Evolutionary conservation across 2,329 filamentous ascomycete genomes (phyloP).

Genomic region (Aotearoamyces nothofagi): DNA sequence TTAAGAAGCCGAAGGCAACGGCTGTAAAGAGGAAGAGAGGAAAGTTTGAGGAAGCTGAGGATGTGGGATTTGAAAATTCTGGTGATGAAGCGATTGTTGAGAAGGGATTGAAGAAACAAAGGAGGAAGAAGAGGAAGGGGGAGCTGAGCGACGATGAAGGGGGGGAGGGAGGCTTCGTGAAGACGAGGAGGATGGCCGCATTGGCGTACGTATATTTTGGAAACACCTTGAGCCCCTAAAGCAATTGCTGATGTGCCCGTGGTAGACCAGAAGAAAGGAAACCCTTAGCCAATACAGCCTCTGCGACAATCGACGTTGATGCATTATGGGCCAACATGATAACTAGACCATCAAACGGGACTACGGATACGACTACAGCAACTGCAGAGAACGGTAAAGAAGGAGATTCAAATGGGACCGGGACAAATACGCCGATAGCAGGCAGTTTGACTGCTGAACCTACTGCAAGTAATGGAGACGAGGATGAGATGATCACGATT

Average conservation of each 20-base stretch:
- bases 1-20: conserved; percentile 10
- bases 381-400: too few relatives aligned
- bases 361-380: too few relatives aligned
- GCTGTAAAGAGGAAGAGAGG: conserved; percentile 21
- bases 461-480: conserved; percentile 9
- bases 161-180: conserved; percentile 50
- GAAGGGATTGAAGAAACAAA: conserved; percentile 37
- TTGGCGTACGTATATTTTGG: conserved; percentile 33
- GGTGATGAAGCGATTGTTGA: conserved; percentile 59
- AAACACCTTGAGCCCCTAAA: background rate
- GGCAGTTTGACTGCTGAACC: too few relatives aligned
- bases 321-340: conserved; percentile 52
- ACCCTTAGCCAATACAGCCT: conserved; percentile 33
- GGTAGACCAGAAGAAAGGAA: conserved; percentile 41
- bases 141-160: conserved; percentile 46
- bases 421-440: too few relatives aligned
- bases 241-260: background rate
- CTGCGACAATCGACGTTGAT: conserved; percentile 54
- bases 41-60: conserved; percentile 22
- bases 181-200: conserved; percentile 56
- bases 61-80: conserved; percentile 46
- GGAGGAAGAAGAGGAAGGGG: conserved; percentile 25
- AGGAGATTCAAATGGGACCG: background rate
- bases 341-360: conserved; percentile 19
- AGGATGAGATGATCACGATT: conserved; percentile 37